A percentile compares a stretch with the other conserved stretches of the same genome.
Evolutionary conservation across 495 filamentous ascomycete species (phyloP).

Genomic region (Aspergillus avenaceus): DNA sequence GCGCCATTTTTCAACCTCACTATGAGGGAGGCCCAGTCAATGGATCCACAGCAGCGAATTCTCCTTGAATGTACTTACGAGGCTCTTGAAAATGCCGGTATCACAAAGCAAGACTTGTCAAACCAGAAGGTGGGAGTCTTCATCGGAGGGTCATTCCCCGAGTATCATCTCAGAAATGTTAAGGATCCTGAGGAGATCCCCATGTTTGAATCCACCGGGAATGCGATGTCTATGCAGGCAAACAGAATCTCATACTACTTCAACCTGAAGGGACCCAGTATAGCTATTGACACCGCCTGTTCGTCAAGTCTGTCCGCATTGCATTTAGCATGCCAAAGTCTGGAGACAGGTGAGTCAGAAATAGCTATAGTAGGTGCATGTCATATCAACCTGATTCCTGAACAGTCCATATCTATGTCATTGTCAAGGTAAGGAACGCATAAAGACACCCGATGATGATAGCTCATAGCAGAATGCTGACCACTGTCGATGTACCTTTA

Average conservation of each 20-base stretch:
- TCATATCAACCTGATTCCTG: slow-evolving; percentile 33
- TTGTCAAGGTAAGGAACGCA: slow-evolving; percentile 3
- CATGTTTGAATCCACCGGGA: slow-evolving; percentile 13
- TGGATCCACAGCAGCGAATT: slow-evolving; percentile 41
- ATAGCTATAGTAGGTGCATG: slow-evolving; percentile 39
- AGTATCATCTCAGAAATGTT: slow-evolving; percentile 19
- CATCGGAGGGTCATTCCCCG: background rate
- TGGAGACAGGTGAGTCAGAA: slow-evolving; percentile 41
- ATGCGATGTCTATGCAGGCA: slow-evolving; percentile 30
- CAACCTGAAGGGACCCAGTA: slow-evolving; percentile 36
- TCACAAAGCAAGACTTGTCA: slow-evolving; percentile 7
- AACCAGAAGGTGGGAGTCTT: background rate
- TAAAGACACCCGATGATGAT: too few species aligned
- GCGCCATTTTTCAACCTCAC: slow-evolving; percentile 52
- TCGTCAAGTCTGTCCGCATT: slow-evolving; percentile 48
- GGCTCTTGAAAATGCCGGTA: slow-evolving; percentile 41
- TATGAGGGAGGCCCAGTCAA: slow-evolving; percentile 40
- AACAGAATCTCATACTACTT: slow-evolving; percentile 45
- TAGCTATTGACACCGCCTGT: slow-evolving; percentile 49
- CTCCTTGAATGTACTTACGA: slow-evolving; percentile 56
- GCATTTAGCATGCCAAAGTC: slow-evolving; percentile 44
- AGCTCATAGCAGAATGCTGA: too few species aligned
- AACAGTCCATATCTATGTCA: slow-evolving; percentile 27
- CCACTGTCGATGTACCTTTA: slow-evolving; percentile 15
- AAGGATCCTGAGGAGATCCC: slow-evolving; percentile 15